These are phyloP conservation scores for Nicotiana knightiana DNA, from an alignment of 257 asterid species.

Conservation along the genomic window DNA sequence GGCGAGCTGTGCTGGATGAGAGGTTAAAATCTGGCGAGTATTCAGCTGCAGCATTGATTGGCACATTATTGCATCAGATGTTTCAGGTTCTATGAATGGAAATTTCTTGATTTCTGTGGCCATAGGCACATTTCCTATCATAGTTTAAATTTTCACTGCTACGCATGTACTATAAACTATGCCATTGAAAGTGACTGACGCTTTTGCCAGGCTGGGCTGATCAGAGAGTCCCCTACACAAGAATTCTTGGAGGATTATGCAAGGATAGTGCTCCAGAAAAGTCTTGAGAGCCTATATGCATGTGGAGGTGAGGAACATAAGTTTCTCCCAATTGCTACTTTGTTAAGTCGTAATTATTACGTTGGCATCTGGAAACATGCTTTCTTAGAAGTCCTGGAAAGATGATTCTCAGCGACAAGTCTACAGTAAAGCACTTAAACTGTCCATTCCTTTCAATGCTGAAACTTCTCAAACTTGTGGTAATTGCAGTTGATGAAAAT, in stretches of 20 bases:
- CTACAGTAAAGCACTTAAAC: neutral
- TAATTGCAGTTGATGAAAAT: slow-evolving; percentile 67
- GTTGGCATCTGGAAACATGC: slow-evolving; percentile 8
- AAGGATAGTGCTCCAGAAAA: slow-evolving; percentile 71
- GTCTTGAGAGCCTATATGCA: slow-evolving; percentile 81
- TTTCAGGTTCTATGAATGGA: slow-evolving; percentile 60
- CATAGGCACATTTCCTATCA: neutral
- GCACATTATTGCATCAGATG: slow-evolving; percentile 91
- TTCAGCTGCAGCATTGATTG: slow-evolving; percentile 83
- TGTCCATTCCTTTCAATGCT: slow-evolving; percentile 8
- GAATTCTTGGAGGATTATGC: slow-evolving; percentile 81
- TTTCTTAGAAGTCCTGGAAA: neutral
- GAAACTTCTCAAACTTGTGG: slow-evolving; percentile 18
- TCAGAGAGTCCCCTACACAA: slow-evolving; percentile 63
- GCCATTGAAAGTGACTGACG: slow-evolving; percentile 10
- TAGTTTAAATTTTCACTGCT: slow-evolving; percentile 7
- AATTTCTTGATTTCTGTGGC: slow-evolving; percentile 2
- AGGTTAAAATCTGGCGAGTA: slow-evolving; percentile 64
- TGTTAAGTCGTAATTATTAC: neutral
- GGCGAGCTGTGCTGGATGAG: slow-evolving; percentile 90
- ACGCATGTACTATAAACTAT: slow-evolving; percentile 16
- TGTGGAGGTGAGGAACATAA: slow-evolving; percentile 65
- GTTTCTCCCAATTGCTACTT: neutral
- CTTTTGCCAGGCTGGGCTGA: slow-evolving; percentile 75
- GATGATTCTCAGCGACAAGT: neutral